Evolutionary conservation across 352 stramenopile species (phyloP).

Genomic region (Blastocystis sp.): DNA sequence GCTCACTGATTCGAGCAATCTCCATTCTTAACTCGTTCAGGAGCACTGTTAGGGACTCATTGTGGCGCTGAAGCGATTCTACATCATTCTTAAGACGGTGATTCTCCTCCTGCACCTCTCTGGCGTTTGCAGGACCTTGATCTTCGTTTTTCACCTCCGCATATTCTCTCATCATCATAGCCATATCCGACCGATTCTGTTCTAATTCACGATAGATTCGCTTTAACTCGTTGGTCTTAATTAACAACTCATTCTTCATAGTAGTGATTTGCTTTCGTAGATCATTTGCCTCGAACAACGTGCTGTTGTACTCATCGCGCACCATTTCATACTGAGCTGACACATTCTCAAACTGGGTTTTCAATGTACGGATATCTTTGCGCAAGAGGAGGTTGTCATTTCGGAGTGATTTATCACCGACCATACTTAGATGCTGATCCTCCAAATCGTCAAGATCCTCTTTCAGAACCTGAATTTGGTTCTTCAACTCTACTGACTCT

Average conservation of each 20-base stretch:
- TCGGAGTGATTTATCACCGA: constrained; percentile 42
- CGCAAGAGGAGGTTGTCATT: constrained; percentile 33
- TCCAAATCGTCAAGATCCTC: constrained; percentile 56
- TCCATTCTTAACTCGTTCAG: constrained; percentile 53
- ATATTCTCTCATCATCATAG: constrained; percentile 55
- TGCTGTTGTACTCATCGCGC: constrained; percentile 52
- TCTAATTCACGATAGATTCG: constrained; percentile 15
- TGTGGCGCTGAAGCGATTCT: constrained; percentile 8
- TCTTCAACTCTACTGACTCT: constrained; percentile 49
- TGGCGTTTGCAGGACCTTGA: background rate
- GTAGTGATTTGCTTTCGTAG: constrained; percentile 19
- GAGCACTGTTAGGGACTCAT: constrained; percentile 39
- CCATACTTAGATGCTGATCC: constrained; percentile 14
- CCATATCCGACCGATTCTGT: constrained; percentile 50
- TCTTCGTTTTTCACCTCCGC: constrained; percentile 32
- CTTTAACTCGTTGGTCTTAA: constrained; percentile 55
- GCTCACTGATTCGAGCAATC: constrained; percentile 48
- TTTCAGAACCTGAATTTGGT: background rate
- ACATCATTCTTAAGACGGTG: constrained; percentile 38
- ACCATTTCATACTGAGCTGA: constrained; percentile 55
- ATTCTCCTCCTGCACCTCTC: constrained; percentile 51
- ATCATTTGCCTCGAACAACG: constrained; percentile 48
- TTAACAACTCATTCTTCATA: constrained; percentile 17
- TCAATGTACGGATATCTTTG: constrained; percentile 48
- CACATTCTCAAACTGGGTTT: constrained; percentile 14